These are phyloP conservation scores for Pisolithus microcarpus DNA, from an alignment of 768 basidiomycete species.

Conservation along the genomic window DNA sequence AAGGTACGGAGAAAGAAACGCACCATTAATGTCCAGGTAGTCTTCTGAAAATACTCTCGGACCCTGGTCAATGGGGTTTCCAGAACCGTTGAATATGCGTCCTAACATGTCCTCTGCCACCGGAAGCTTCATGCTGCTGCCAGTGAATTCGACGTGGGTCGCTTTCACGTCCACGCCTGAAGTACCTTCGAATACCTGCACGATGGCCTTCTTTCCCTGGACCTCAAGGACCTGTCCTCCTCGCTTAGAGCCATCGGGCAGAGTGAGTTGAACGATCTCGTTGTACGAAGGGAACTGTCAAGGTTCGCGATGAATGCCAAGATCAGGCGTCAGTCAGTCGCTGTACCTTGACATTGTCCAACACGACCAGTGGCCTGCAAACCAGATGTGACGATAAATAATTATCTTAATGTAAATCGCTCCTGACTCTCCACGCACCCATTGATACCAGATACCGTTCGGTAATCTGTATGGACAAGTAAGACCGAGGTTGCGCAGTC, in stretches of 20 bases:
- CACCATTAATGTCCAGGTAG: constrained; percentile 98
- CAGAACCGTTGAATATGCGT: constrained; percentile 97
- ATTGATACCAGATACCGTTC: constrained; percentile 97
- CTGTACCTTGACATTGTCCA: constrained; percentile 95
- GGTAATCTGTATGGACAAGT: constrained; percentile 60
- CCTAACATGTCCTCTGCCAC: constrained; percentile 99
- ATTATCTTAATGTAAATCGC: constrained; percentile 6
- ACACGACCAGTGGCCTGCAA: constrained; percentile 84
- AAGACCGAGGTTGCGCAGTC: background rate
- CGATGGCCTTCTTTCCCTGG: constrained; percentile 97
- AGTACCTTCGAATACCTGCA: constrained; percentile 98
- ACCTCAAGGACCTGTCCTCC: constrained; percentile 98
- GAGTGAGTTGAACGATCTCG: constrained; percentile 92
- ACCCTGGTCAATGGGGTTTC: constrained; percentile 96
- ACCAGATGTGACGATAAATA: constrained; percentile 1
- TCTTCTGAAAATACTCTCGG: constrained; percentile 99
- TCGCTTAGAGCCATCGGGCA: constrained; percentile 91
- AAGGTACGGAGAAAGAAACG: constrained; percentile 20
- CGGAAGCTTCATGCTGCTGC: constrained; percentile 97
- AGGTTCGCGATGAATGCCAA: constrained; percentile 10
- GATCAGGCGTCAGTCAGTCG: constrained; percentile 2
- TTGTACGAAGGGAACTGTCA: constrained; percentile 92
- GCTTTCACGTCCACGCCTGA: constrained; percentile 95
- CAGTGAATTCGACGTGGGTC: constrained; percentile 97
- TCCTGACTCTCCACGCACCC: constrained; percentile 49